phyloP scores from a whole-genome alignment of 2,329 filamentous ascomycete species.

The Microcyclospora pomicola region DNA sequence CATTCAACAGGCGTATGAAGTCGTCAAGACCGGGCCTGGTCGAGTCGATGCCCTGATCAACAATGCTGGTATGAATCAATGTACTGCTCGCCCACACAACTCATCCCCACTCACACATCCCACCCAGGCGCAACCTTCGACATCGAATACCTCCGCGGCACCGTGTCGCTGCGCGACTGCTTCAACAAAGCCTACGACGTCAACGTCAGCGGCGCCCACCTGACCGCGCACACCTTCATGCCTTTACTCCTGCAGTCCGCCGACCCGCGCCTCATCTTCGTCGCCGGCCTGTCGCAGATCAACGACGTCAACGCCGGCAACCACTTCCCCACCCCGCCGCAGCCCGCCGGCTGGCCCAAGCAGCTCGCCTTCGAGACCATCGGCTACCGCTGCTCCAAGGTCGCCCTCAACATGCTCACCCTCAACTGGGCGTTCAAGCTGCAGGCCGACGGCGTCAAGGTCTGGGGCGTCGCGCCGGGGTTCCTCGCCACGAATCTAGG shows the following conservation, averaged over 20 bases:
- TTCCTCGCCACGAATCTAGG: conserved; percentile 29
- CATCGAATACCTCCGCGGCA: not conserved
- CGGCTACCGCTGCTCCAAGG: conserved; percentile 27
- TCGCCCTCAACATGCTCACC: conserved; percentile 33
- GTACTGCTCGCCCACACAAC: too few species aligned
- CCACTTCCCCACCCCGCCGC: conserved; percentile 8
- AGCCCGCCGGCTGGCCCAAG: conserved; percentile 32
- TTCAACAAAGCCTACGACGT: conserved; percentile 15
- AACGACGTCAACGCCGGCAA: conserved; percentile 7
- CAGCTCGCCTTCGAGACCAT: conserved; percentile 9
- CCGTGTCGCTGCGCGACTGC: conserved; percentile 5
- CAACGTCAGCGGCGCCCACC: conserved; percentile 16
- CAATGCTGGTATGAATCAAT: conserved; percentile 21
- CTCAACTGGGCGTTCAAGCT: conserved; percentile 29
- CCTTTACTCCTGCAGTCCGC: conserved; percentile 15
- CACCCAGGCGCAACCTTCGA: conserved; percentile 2
- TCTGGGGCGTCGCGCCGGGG: conserved; percentile 30
- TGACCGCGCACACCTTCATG: conserved; percentile 14
- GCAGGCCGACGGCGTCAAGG: conserved; percentile 29
- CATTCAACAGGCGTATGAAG: conserved; percentile 31
- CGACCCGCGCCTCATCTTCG: conserved; percentile 14
- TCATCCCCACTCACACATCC: too few species aligned
- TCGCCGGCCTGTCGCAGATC: conserved; percentile 9
- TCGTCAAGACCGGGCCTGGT: conserved; percentile 29
- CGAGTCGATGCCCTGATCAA: conserved; percentile 17